Base-by-base conservation (phyloP, 2,329 filamentous ascomycete genomes). In the Sarocladiaceae sp. region DNA sequence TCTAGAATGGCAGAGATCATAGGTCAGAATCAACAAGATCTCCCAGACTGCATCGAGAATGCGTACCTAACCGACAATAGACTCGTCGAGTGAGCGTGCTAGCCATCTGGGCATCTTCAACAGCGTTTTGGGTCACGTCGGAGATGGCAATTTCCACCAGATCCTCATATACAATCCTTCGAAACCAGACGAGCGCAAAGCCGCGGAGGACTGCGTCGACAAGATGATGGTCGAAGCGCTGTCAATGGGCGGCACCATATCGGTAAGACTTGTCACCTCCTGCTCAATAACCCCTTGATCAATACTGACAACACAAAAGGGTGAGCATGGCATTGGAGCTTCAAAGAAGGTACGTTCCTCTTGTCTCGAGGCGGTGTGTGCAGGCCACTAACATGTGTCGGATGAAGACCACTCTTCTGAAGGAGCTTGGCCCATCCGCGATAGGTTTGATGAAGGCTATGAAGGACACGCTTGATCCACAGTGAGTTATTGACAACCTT, bases 101-200 rank as follows among this genome's bases (percentile, higher is more conserved):
- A 73, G 70, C 8, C 73, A 78, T 57, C 82, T 82, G 26, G 83
- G 84, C 0, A 68, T 91, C 2, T 72, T 83, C 35, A 83, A 77
- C 20, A 80, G 78, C 36, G 87, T 89, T n/a, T 76, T 87, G 22
- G 86, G 86, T 0, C 86, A 90, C 62, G 86, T 88, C 1, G 86
- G 86, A 2, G 86, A 90, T 64, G 86, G 86, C 18, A 89, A 89
- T 60, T 89, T 89, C 60, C 86, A 90, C 61, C 75, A 82, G 76
- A 70, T 71, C 64, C 58, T 66, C 44, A 62, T 63, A 55, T 65
- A 64, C 51, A 57, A 63, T 29, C 63, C 65, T 0, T 82, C 83
- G 64, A 82, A 80, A 54, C 75, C 82, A 3, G 69, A 71, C 3
- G 78, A 88, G 54, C 77, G 75, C 53, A 64, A 74, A 17, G 72